phyloP scores from a whole-genome alignment of 2,329 filamentous ascomycete genomes.

The Aureobasidium zeae region DNA sequence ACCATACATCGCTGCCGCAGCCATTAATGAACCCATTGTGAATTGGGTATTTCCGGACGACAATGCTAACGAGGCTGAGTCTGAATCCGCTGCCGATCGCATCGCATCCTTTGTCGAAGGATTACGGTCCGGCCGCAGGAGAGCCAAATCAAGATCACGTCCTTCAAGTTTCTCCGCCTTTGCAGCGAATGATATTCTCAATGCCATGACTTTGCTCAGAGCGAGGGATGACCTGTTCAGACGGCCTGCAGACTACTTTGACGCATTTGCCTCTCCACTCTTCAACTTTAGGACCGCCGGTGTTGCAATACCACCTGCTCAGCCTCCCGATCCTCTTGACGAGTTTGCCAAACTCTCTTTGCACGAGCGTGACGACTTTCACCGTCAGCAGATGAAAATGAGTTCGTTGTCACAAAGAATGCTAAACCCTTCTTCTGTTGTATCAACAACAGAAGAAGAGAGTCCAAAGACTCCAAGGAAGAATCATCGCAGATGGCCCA shows the following conservation, averaged over 20 bases:
- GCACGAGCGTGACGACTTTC: conserved; percentile 25
- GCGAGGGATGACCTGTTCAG: conserved; percentile 34
- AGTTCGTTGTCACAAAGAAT: conserved; percentile 18
- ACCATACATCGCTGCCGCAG: conserved; percentile 36
- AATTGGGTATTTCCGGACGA: conserved; percentile 38
- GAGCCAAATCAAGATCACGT: neutral
- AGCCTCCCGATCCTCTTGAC: conserved; percentile 22
- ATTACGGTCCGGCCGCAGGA: neutral
- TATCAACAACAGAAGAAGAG: neutral
- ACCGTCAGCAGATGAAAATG: conserved; percentile 21
- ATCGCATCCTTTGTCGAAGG: neutral
- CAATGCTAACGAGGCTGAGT: conserved; percentile 18
- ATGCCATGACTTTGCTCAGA: conserved; percentile 23
- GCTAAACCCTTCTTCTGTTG: neutral
- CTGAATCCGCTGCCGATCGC: neutral
- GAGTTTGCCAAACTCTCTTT: conserved; percentile 25
- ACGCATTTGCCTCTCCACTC: conserved; percentile 42
- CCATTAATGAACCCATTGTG: conserved; percentile 39
- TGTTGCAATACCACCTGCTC: conserved; percentile 21
- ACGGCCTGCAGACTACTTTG: conserved; percentile 37
- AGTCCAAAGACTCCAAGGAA: conserved; percentile 19
- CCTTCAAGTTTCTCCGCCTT: conserved; percentile 8
- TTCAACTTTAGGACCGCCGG: conserved; percentile 42
- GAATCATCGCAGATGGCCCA: conserved; percentile 35
- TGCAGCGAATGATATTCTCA: neutral